Evolutionary conservation across 2,329 filamentous ascomycete genomes (phyloP), one percentile per base, ranked within the genome.

Genomic region (Colletotrichum sp.): DNA sequence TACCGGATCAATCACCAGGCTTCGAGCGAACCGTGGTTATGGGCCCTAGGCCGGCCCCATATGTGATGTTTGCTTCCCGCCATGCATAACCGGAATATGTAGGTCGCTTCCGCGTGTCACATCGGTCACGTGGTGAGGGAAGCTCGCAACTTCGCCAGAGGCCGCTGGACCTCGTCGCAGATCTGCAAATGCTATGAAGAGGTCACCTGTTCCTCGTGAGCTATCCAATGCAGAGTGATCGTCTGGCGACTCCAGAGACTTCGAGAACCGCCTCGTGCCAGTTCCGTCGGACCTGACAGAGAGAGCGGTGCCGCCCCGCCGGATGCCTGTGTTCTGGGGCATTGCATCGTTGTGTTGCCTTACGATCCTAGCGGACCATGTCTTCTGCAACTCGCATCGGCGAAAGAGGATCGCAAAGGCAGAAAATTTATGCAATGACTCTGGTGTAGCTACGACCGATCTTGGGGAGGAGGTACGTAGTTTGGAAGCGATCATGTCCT

Each of bases 51-150:
- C 57, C 32, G 32, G 57, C 73, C 64, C 69, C 69, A 76, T 68
- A 30, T 21, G 70, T 76, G 57, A 68, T 68, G 34, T 63, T 63
- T 72, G 57, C 57, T 76, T 75, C 70, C 73, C 70, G 73, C 59
- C 44, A 21, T 76, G 73, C 73, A 76, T 76, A 73, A 60, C 55
- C 70, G 69, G 73, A 64, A 76, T 64, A 76, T 73, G 73, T 64
- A 68, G 57, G 62, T 60, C 32, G 39, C 32, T 59, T 76, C 64
- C 73, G 69, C 73, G 73, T 76, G 73, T 73, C 64, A 73, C 57
- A 64, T 36, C 13, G 32, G 66, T 76, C 73, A 76, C 73, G 73
- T 76, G 73, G 69, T 12, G 39, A 32, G 15, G 57, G 39, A 34
- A 21, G n/a, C 12, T 24, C 21, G 18, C 32, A 49, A 26, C 10